A percentile compares a stretch with the other conserved stretches of the same genome.
Evolutionary conservation across 1,284 basidiomycete species (phyloP).

Genomic region (Ustilago tritici): DNA sequence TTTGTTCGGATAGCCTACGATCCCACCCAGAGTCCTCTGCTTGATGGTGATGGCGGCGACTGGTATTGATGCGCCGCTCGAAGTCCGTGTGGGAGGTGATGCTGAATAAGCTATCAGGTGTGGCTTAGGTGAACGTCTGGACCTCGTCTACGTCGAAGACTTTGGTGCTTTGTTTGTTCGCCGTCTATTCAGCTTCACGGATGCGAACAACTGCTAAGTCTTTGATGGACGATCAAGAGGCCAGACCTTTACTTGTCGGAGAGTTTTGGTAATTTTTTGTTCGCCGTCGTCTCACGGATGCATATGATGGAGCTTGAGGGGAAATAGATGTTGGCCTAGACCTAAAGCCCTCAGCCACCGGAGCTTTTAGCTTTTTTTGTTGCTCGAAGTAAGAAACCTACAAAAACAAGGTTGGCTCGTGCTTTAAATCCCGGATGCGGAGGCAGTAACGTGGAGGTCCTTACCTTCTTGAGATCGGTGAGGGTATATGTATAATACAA

Average conservation of each 20-base stretch:
- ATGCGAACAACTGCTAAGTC: neutral
- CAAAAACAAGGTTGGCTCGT: neutral
- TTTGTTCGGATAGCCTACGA: neutral
- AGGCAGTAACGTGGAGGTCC: neutral
- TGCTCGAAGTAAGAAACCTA: neutral
- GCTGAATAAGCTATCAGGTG: neutral
- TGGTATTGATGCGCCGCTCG: neutral
- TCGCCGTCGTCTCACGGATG: too few relatives aligned
- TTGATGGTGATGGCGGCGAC: neutral
- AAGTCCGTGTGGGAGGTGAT: neutral
- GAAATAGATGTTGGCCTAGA: too few relatives aligned
- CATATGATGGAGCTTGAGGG: too few relatives aligned
- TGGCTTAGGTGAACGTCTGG: neutral
- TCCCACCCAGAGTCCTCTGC: neutral
- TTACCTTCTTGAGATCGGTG: too few relatives aligned
- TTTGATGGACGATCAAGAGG: neutral
- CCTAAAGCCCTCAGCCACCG: too few relatives aligned
- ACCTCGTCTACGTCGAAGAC: neutral
- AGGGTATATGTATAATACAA: neutral
- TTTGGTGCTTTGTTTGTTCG: conserved; percentile 6
- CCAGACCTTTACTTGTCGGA: too few relatives aligned
- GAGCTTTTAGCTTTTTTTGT: too few relatives aligned
- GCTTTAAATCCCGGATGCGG: conserved; percentile 5
- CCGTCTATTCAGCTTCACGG: neutral
- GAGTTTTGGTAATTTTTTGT: too few relatives aligned